phyloP scores from a whole-genome alignment of 1,284 basidiomycete species.

The Ceratobasidium sp. region DNA sequence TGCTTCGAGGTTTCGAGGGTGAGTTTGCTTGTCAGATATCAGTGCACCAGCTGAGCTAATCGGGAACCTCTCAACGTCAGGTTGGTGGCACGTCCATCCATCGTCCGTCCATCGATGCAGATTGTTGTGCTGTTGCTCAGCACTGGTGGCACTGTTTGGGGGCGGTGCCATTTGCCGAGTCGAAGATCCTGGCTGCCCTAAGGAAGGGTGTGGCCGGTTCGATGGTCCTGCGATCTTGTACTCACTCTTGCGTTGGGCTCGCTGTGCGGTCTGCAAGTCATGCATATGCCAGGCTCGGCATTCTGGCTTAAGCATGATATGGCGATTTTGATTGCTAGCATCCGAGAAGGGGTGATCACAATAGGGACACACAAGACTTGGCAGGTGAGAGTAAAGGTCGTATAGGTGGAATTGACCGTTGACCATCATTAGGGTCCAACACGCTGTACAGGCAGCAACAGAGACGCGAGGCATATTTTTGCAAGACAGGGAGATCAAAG shows the following conservation, averaged over 20 bases:
- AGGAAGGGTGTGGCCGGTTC: neutral
- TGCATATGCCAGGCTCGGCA: neutral
- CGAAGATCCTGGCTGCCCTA: too few relatives aligned
- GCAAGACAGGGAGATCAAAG: neutral
- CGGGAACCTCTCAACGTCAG: slow-evolving; percentile 6
- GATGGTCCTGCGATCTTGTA: neutral
- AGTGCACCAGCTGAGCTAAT: neutral
- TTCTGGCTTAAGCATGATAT: slow-evolving; percentile 6
- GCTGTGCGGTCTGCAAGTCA: neutral
- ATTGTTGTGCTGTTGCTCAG: neutral
- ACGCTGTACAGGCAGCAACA: neutral
- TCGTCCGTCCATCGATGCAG: neutral
- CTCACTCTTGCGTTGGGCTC: neutral
- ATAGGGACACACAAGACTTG: neutral
- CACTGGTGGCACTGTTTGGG: neutral
- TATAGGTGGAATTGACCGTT: neutral
- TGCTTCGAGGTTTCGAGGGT: neutral
- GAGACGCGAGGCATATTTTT: neutral
- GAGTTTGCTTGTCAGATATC: neutral
- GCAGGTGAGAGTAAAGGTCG: neutral
- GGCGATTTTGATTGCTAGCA: neutral
- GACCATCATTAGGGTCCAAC: neutral
- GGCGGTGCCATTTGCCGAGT: neutral
- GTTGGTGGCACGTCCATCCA: neutral
- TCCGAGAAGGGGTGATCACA: neutral